These are phyloP conservation scores for Aspergillus vadensis DNA, from an alignment of 2,329 filamentous ascomycete species.

Conservation along the genomic window DNA sequence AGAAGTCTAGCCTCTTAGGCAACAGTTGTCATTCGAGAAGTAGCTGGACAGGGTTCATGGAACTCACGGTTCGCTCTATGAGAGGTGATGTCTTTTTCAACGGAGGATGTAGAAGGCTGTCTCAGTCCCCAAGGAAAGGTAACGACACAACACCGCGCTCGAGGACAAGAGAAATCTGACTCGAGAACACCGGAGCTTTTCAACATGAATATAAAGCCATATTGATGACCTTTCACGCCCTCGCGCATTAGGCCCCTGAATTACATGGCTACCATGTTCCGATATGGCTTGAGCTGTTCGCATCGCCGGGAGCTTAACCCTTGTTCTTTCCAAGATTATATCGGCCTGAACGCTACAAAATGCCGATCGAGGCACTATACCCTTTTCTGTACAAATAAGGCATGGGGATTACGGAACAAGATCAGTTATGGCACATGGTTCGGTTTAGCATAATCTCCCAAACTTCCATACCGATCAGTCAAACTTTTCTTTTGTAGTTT, in stretches of 20 bases:
- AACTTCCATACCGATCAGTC: constrained; percentile 6
- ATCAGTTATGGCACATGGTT: constrained; percentile 1
- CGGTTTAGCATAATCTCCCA: constrained; percentile 8
- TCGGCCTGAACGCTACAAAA: constrained; percentile 13
- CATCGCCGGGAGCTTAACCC: constrained; percentile 9
- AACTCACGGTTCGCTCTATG: not conserved
- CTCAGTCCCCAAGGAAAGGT: not conserved
- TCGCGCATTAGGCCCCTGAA: constrained; percentile 10
- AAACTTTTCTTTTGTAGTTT: not conserved
- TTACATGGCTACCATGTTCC: constrained; percentile 5
- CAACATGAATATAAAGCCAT: not conserved
- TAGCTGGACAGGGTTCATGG: constrained; percentile 2
- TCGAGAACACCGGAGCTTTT: not conserved
- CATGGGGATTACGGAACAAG: constrained; percentile 14
- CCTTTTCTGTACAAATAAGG: constrained; percentile 9
- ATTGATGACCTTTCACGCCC: constrained; percentile 12
- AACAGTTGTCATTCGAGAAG: constrained; percentile 12
- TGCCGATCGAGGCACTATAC: constrained; percentile 10
- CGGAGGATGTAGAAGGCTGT: not conserved
- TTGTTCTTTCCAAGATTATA: constrained; percentile 13
- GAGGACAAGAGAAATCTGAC: not conserved
- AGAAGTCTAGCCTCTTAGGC: not conserved
- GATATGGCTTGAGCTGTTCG: constrained; percentile 13
- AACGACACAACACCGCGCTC: not conserved
- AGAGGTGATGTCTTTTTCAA: not conserved